Percentiles rank a stretch among this genome's conserved stretches.
Conservation (phyloP, 2,329 filamentous ascomycete genomes). For the Ophiocordyceps camponoti-saundersi region DNA sequence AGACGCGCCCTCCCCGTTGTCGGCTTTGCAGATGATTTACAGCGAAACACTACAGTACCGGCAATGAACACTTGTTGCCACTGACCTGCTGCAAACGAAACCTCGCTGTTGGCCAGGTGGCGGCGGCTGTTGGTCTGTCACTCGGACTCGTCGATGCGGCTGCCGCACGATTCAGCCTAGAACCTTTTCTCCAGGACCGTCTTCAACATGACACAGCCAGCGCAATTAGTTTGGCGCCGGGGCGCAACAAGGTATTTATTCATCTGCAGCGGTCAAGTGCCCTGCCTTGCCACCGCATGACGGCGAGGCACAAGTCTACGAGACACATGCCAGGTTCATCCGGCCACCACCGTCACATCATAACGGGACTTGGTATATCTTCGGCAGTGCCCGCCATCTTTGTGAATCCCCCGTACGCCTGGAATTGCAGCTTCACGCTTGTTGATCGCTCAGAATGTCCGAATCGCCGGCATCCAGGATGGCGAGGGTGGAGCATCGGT, state of each 20-base stretch:
- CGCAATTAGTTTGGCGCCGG: neutral
- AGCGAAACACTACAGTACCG: no score
- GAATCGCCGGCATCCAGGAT: constrained; percentile 96
- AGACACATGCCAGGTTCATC: neutral
- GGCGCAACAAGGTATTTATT: neutral
- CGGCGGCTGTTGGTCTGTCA: neutral
- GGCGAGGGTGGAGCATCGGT: constrained; percentile 94
- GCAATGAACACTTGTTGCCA: neutral
- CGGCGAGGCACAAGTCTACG: neutral
- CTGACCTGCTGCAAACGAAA: neutral
- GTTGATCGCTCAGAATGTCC: constrained; percentile 77
- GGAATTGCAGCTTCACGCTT: constrained; percentile 29
- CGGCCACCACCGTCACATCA: neutral
- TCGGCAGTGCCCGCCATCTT: constrained; percentile 14
- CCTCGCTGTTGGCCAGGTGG: neutral
- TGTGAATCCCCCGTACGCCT: constrained; percentile 25
- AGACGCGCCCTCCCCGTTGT: neutral
- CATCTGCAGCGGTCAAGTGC: neutral
- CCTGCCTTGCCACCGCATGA: no score
- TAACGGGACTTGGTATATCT: constrained; percentile 14
- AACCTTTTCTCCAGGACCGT: neutral
- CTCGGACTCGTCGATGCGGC: no score
- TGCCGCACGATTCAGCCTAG: neutral
- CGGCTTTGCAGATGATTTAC: neutral
- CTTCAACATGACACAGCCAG: neutral